phyloP scores from a whole-genome alignment of 805 yeast genomes.

The Candida odintsovae region DNA sequence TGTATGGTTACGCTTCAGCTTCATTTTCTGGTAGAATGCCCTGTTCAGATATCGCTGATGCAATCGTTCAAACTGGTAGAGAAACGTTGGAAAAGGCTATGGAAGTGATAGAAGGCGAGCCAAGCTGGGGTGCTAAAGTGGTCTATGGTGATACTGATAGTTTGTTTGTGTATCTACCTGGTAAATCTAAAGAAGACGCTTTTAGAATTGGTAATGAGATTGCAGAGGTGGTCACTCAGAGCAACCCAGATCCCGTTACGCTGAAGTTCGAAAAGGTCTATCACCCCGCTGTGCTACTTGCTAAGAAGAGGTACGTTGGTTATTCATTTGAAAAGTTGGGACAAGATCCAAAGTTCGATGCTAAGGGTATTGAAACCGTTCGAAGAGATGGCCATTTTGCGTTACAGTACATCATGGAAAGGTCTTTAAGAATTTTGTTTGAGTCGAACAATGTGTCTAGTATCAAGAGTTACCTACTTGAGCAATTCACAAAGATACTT shows the following conservation, averaged over 20 bases:
- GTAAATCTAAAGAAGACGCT: constrained; percentile 70
- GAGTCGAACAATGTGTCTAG: constrained; percentile 63
- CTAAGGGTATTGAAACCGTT: constrained; percentile 94
- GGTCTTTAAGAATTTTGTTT: constrained; percentile 61
- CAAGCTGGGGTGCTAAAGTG: constrained; percentile 79
- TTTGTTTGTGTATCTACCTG: constrained; percentile 84
- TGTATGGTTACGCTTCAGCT: constrained; percentile 94
- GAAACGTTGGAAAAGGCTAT: constrained; percentile 76
- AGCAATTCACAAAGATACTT: constrained; percentile 63
- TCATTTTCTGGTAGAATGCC: constrained; percentile 97
- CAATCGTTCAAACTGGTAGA: constrained; percentile 86
- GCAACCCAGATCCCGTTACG: constrained; percentile 75
- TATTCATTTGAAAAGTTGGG: constrained; percentile 58
- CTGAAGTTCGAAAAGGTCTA: constrained; percentile 91
- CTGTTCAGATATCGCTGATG: constrained; percentile 89
- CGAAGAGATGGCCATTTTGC: constrained; percentile 94
- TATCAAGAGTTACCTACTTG: constrained; percentile 59
- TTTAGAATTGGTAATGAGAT: constrained; percentile 68
- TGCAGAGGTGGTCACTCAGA: constrained; percentile 53
- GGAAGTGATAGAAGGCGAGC: constrained; percentile 51
- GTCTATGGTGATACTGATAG: constrained; percentile 98
- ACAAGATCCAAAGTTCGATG: constrained; percentile 67
- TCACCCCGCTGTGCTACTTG: constrained; percentile 73
- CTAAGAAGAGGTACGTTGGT: constrained; percentile 92
- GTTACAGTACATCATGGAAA: constrained; percentile 75